Evolutionary conservation across 2,329 filamentous ascomycete genomes (phyloP), one percentile per base, ranked within the genome.

Genomic region (Penicillium decumbens): DNA sequence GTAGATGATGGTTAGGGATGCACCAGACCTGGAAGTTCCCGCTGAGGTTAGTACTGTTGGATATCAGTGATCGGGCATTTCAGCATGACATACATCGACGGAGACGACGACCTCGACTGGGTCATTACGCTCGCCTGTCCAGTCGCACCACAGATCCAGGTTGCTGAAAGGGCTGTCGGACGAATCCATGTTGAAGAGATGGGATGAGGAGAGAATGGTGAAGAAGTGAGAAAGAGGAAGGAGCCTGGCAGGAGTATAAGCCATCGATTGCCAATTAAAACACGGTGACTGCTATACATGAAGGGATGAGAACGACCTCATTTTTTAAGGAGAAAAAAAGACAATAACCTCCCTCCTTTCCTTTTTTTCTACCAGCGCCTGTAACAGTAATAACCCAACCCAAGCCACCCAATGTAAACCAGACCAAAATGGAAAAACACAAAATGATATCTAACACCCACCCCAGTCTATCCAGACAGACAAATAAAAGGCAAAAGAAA

Each of bases 401-500:
- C 42, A 55, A 61, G 48, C 48, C 62, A 62, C 54, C 59, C 58
- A 59, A 51, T 58, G 49, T 46, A 56, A 53, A 60, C 51, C 53
- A 50, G 28, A 45, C 53, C 20, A 23, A 23, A 23, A 23, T 4
- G 4, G 20, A 53, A 60, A 47, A 45, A 38, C 18, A 29, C 28
- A 59, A 35, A 50, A 43, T 53, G 48, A 57, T 50, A 51, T 57
- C 55, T 54, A 61, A 64, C 62, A 65, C 59, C 63, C 63, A 65
- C 59, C 63, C 55, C 60, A 54, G 62, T 69, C 66, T 69, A 69
- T 68, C 59, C 55, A 60, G 59, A 63, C 59, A 57, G 59, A 57
- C 59, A 60, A 38, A 50, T 54, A 48, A 56, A 48, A 18, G 15
- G 15, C 15, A 18, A 18, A 45, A 41, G 57, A 55, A 54, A 38